Conservation (phyloP, 441 rosid genomes). For the Pelargonium citronellum region DNA sequence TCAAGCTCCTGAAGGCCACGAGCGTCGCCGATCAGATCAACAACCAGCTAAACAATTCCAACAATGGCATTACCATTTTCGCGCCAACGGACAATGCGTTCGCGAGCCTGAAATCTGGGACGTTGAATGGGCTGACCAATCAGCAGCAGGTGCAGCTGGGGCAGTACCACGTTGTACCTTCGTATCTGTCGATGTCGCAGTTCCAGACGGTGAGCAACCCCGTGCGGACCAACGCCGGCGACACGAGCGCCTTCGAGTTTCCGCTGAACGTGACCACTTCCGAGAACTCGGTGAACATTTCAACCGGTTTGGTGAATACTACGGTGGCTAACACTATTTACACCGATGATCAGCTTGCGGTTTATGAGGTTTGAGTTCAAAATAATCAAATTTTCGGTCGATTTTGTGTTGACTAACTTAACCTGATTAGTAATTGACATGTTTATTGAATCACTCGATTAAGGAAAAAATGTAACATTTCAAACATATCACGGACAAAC, state of each 20-base stretch:
- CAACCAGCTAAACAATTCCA: conserved; percentile 67
- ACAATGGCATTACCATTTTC: conserved; percentile 75
- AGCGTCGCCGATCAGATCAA: conserved; percentile 47
- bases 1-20: conserved; percentile 63
- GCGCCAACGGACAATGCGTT: conserved; percentile 73
- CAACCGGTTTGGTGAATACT: conserved; percentile 68
- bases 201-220: conserved; percentile 87
- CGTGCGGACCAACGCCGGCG: conserved; percentile 73
- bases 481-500: too few species aligned
- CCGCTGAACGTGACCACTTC: conserved; percentile 65
- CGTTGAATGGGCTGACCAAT: conserved; percentile 53
- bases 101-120: conserved; percentile 52
- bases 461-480: too few species aligned
- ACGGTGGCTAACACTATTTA: conserved; percentile 60
- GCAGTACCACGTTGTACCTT: conserved; percentile 73
- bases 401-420: too few species aligned
- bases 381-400: too few species aligned
- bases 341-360: conserved; percentile 75
- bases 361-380: conserved; percentile 44
- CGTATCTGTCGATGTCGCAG: conserved; percentile 43
- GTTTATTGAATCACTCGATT: too few species aligned
- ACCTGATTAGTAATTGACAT: too few species aligned
- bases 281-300: conserved; percentile 63
- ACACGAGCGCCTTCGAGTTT: conserved; percentile 42
- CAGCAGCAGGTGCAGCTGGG: conserved; percentile 60